Evolutionary conservation across 2,329 filamentous ascomycete species (phyloP), one percentile per base, ranked within the genome.

Genomic region (Verticillium alfalfae): DNA sequence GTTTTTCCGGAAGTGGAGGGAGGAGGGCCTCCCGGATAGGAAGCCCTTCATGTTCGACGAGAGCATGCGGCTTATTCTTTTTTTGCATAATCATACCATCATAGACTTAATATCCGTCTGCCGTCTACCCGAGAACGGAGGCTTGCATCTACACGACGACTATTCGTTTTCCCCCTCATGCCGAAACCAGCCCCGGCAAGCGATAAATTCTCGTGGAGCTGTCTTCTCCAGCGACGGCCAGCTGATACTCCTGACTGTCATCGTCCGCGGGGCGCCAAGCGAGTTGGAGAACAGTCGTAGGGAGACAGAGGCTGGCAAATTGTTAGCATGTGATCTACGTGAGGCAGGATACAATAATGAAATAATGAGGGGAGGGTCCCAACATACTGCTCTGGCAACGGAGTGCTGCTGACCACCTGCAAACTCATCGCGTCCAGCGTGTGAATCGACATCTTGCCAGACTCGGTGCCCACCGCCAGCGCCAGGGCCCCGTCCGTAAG

Each of bases 241-340:
- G 69, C 13, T 72, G 70, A 34, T 71, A 65, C n/a, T 63, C 63
- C 3, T 58, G 56, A 1, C 60, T 55, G 58, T 61, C 38, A 54
- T 63, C 61, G 15, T 59, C 64, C 15, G 67, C 65, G 5, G 89
- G 89, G 64, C 86, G 82, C 90, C 90, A 93, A 8, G 87, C 81
- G 39, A 93, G 76, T 70, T 90, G 87, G 31, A 86, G 81, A 26
- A 92, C 82, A 2, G 88, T 76, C 70, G 84, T 90, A 31, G 88
- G 87, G 1, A 90, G 82, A 54, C 80, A 84, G 58, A 84, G 69
- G 8, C 82, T 84, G 63, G 5, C 58, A 2, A 55, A 3, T 31
- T 31, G 26, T 31, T 3, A 31, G 26, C 26, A 31, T 31, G 5
- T 31, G 26, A 31, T 31, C 26, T 31, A 31, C 34, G 62, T 72